phyloP scores from a whole-genome alignment of 495 filamentous ascomycete species.

The Immersiella caudata region DNA sequence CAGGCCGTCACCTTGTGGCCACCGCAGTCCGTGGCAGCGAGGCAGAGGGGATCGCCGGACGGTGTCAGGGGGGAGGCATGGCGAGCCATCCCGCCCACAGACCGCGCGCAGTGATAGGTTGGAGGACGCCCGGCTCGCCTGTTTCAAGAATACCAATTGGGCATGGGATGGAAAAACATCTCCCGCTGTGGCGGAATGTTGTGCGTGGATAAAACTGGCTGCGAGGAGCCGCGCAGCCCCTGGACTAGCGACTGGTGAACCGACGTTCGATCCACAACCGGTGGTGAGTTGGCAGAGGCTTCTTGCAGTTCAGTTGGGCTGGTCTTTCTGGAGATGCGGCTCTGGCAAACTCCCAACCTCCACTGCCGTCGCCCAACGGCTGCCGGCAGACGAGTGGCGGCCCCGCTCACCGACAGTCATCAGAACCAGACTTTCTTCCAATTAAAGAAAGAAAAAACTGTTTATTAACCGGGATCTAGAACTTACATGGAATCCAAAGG shows the following conservation, averaged over 20 bases:
- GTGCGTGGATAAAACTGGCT: slow-evolving; percentile 10
- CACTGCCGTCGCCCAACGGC: background rate
- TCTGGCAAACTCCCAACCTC: background rate
- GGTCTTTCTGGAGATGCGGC: background rate
- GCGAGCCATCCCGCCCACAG: slow-evolving; percentile 14
- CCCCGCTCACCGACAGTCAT: background rate
- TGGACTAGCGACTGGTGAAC: slow-evolving; percentile 7
- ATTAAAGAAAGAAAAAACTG: background rate
- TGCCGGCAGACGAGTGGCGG: background rate
- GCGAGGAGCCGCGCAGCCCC: background rate
- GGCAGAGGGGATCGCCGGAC: slow-evolving; percentile 31
- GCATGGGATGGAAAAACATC: slow-evolving; percentile 26
- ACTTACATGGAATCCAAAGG: background rate
- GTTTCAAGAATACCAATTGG: slow-evolving; percentile 38
- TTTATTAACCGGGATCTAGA: background rate
- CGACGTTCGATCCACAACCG: background rate
- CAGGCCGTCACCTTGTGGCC: slow-evolving; percentile 31
- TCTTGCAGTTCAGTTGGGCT: background rate
- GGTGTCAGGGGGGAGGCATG: slow-evolving; percentile 11
- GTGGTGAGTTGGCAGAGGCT: background rate
- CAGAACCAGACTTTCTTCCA: background rate
- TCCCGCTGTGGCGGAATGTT: slow-evolving; percentile 17
- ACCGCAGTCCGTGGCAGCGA: slow-evolving; percentile 38
- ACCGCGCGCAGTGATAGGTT: slow-evolving; percentile 28
- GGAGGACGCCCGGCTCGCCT: slow-evolving; percentile 24